A percentile compares a stretch with the other conserved stretches of the same genome.
Conservation (phyloP, 1,284 basidiomycete genomes). For the Ustilago xerochloae region DNA sequence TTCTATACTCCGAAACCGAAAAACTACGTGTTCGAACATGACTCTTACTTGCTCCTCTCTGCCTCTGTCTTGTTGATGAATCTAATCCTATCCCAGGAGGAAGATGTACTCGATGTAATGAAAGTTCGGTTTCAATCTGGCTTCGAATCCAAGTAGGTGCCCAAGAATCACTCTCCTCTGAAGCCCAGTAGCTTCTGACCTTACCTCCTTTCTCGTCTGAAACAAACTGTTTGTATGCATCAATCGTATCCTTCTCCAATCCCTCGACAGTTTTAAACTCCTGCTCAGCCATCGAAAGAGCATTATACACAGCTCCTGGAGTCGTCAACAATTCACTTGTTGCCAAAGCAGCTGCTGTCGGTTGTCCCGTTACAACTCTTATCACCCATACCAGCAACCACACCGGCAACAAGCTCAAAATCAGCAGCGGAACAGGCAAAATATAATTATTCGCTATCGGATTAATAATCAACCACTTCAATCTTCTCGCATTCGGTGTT, state of each 20-base stretch:
- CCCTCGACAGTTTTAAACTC: slow-evolving; percentile 46
- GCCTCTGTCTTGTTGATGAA: background rate
- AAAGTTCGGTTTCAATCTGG: slow-evolving; percentile 32
- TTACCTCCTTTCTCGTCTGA: background rate
- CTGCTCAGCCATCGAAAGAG: slow-evolving; percentile 51
- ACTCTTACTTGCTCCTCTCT: background rate
- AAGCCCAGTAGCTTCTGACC: slow-evolving; percentile 23
- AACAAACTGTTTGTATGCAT: slow-evolving; percentile 19
- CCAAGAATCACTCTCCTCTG: slow-evolving; percentile 41
- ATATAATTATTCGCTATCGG: slow-evolving; percentile 12
- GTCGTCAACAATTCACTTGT: slow-evolving; percentile 51
- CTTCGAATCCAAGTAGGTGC: slow-evolving; percentile 46
- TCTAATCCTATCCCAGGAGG: slow-evolving; percentile 7
- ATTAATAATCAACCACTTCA: slow-evolving; percentile 28
- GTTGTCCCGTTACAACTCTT: slow-evolving; percentile 34
- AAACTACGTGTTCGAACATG: slow-evolving; percentile 35
- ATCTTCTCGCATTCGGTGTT: slow-evolving; percentile 47
- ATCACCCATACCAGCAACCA: slow-evolving; percentile 33
- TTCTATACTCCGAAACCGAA: slow-evolving; percentile 33
- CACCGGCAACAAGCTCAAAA: slow-evolving; percentile 50
- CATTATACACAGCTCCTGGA: slow-evolving; percentile 37
- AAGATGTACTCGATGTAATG: slow-evolving; percentile 25
- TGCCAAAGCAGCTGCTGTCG: slow-evolving; percentile 18
- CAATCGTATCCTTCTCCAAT: slow-evolving; percentile 16
- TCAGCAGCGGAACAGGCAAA: slow-evolving; percentile 33